Evolutionary conservation across 306 rosid genomes (phyloP).

Genomic region (Vigna mungo): DNA sequence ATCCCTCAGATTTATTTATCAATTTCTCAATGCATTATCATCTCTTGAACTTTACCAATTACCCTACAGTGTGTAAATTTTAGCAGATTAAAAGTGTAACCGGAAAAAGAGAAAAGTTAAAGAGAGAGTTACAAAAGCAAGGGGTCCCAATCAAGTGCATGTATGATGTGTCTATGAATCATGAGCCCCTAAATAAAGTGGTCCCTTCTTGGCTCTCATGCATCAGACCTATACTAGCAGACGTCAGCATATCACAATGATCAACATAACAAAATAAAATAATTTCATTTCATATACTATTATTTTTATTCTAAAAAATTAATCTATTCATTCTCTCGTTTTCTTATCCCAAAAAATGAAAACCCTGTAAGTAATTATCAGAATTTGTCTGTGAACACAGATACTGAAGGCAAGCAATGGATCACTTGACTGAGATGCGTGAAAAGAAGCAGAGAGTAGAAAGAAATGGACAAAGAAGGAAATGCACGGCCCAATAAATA

Average conservation of each 20-base stretch:
- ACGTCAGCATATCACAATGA: conserved; percentile 45
- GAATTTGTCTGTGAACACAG: neutral
- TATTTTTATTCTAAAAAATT: neutral
- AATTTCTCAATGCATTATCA: neutral
- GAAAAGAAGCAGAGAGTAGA: conserved; percentile 30
- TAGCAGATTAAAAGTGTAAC: conserved; percentile 34
- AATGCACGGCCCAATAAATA: conserved; percentile 39
- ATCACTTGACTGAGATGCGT: conserved; percentile 25
- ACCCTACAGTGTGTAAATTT: conserved; percentile 17
- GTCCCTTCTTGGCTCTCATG: conserved; percentile 55
- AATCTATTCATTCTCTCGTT: conserved; percentile 4
- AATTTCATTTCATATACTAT: neutral
- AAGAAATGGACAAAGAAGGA: conserved; percentile 38
- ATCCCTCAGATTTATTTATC: neutral
- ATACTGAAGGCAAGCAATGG: conserved; percentile 41
- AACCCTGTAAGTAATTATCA: conserved; percentile 4
- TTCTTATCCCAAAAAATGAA: conserved; percentile 13
- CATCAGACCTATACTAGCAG: conserved; percentile 51
- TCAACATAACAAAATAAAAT: conserved; percentile 35
- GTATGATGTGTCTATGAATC: conserved; percentile 54
- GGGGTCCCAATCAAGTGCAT: conserved; percentile 58
- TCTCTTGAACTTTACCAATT: conserved; percentile 23
- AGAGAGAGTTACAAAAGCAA: conserved; percentile 44
- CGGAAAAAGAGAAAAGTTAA: conserved; percentile 35
- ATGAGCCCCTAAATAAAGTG: conserved; percentile 47